Base-by-base conservation (phyloP, 2,329 filamentous ascomycete genomes). In the Nannizzia gypsea region DNA sequence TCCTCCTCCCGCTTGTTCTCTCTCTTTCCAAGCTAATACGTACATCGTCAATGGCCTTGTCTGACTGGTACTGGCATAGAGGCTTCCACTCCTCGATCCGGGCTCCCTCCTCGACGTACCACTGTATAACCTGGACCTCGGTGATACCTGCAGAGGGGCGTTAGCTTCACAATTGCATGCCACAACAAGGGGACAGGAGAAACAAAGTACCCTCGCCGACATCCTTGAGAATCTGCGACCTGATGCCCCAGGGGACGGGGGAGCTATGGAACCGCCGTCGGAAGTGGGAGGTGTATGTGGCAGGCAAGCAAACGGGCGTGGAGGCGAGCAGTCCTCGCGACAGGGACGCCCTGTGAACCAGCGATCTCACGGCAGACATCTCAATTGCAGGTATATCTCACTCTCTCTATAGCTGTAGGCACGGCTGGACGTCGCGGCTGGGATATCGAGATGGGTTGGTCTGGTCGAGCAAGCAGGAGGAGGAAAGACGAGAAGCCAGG, bases 111-210 rank as follows among this genome's bases (percentile, higher is more conserved):
- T 96, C 88, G 65, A 99, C 92, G 72, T 97, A 99, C 93, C 93
- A 99, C 78, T 99, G 93, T 69, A 97, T 97, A 69, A 99, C 89
- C 75, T 99, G 93, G 70, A 93, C 96, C 77, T 99, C 93, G 71
- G 93, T 91, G 69, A 97, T 99, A 59, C 93, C 93, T 93, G 56
- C 24, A 6, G n/a, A 42, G 17, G 9, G 54, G 62, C 20, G 22
- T 62, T 67, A 48, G 69, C 63, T 59, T 4, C n/a, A 60, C 59
- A 40, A 28, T 3, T 13, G 38, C 26, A 36, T 4, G n/a, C 8
- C 31, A 31, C 6, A 11, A 36, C 31, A 36, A 36, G 26, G 2
- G 1, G 24, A 20, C 8, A n/a, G n/a, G 31, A 31, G 20, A 22
- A 52, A 28, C 20, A 13, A 36, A 36, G 57, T 63, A 75, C 73